Evolutionary conservation across 2,329 filamentous ascomycete genomes (phyloP), one percentile per base, ranked within the genome.

Genomic region (Pyricularia sp.): DNA sequence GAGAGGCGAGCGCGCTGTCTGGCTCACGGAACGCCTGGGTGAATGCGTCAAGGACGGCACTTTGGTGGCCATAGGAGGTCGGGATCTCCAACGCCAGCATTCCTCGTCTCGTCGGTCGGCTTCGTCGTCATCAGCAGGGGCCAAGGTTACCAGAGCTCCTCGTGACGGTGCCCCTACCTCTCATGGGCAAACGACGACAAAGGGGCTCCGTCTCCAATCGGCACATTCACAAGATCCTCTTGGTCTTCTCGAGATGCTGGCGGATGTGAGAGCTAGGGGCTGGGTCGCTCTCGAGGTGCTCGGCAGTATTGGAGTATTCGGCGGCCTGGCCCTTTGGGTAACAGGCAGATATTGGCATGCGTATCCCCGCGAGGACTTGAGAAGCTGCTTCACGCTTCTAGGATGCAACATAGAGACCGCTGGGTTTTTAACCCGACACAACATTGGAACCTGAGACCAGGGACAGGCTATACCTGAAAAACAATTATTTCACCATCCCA

Each of bases 281-380:
- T 87, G 87, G 78, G 74, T 88, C 61, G 82, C 89, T 0, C 77
- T 96, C 49, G 89, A 93, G 72, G 78, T 96, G 6, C 75, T 93
- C 26, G 89, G 91, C 16, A 86, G 89, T 63, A 79, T 92, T 64
- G 87, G 91, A 0, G 77, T 94, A 31, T 73, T 96, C 3, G 89
- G 91, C 3, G 90, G 89, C 16, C 73, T 93, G 44, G 84, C 86
- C 26, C 79, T 89, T 62, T 90, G 84, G 84, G 72, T 88, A 63
- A 68, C 71, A 6, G 70, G 66, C 62, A 68, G 73, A 22, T 70
- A 71, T 44, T 70, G 70, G 68, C 71, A 72, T 61, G 13, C 70
- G 26, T 70, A 71, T 28, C 53, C 53, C 4, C 53, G 53, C 16
- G 53, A 57, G 12, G 53, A 57, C 53, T 28, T 26, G n/a, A 57